Percentiles rank a stretch among this genome's conserved stretches.
Evolutionary conservation across 306 rosid genomes (phyloP).

Genomic region (Quercus dentata): DNA sequence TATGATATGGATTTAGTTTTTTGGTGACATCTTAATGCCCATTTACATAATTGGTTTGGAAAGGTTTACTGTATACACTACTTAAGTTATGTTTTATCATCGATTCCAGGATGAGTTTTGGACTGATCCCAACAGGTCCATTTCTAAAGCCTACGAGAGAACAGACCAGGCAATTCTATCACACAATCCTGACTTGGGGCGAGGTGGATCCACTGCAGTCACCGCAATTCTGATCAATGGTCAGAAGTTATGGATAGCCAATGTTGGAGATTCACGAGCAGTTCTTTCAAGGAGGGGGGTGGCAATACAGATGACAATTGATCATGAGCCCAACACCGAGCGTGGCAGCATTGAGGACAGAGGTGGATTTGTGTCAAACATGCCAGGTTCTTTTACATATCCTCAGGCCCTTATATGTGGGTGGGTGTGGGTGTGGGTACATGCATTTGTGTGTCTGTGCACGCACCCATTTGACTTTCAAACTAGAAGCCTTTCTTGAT

Average conservation of each 20-base stretch:
- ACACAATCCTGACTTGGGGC: slow-evolving; percentile 64
- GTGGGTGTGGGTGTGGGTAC: not conserved
- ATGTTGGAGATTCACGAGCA: slow-evolving; percentile 85
- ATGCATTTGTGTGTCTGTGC: not conserved
- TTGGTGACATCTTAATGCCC: slow-evolving; percentile 1
- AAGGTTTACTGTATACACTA: slow-evolving; percentile 1
- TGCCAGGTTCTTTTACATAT: slow-evolving; percentile 69
- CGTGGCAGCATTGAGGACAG: slow-evolving; percentile 69
- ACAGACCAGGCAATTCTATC: slow-evolving; percentile 74
- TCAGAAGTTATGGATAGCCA: slow-evolving; percentile 61
- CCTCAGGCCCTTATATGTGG: slow-evolving; percentile 13
- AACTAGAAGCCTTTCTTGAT: too few relatives aligned
- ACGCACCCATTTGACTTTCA: too few relatives aligned
- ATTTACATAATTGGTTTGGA: slow-evolving; percentile 5
- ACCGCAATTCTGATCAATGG: slow-evolving; percentile 64
- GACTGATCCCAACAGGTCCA: slow-evolving; percentile 57
- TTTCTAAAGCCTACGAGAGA: slow-evolving; percentile 56
- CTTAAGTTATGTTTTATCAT: slow-evolving; percentile 10
- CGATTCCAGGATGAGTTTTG: slow-evolving; percentile 56
- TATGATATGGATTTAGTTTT: not conserved
- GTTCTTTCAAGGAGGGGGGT: slow-evolving; percentile 61
- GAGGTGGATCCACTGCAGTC: slow-evolving; percentile 81
- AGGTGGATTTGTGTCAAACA: slow-evolving; percentile 93
- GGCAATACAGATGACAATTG: slow-evolving; percentile 61
- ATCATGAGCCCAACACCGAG: slow-evolving; percentile 88